Evolutionary conservation across 2,329 filamentous ascomycete genomes (phyloP), one percentile per base, ranked within the genome.

Genomic region (Pseudogymnoascus destructans): DNA sequence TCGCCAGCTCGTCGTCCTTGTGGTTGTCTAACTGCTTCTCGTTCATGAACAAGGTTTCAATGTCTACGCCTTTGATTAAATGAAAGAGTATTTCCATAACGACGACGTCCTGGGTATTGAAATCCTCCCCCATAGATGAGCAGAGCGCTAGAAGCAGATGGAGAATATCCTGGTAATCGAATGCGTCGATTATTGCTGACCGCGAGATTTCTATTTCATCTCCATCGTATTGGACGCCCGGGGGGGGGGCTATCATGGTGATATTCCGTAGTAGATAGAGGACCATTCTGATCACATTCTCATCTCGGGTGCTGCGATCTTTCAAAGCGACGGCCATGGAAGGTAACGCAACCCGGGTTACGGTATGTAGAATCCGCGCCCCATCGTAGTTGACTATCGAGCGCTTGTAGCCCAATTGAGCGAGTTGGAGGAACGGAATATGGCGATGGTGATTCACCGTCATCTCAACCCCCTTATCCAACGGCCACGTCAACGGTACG

Each of bases 371-470:
- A 30, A 96, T 86, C 54, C 81, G 79, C 3, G 84, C 81, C 46
- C 82, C 81, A 64, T 92, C 87, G 68, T 87, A 90, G 65, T 93
- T 90, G 63, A 98, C 80, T 40, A 96, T 84, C 4, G 85, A 84
- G 58, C 88, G 81, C 73, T 98, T 98, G 74, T 98, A 98, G 61
- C 80, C 80, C 4, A 95, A 79, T 69, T 97, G 93, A 0, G 89
- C 86, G 59, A 95, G 80, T 70, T 93, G 86, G 17, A 98, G 78
- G 58, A 93, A 93, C 1, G 93, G 90, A 38, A 91, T 81, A 72
- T 98, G 93, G 59, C 89, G 82, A 69, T 95, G 87, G 70, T 97
- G 89, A 69, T 98, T 97, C 65, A 90, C 76, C 3, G 90, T 97
- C 80, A 93, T 92, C 60, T 86, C 83, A 62, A 81, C 77, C 60